phyloP scores from a whole-genome alignment of 257 asterid genomes.

The Thymus quinquecostatus region DNA sequence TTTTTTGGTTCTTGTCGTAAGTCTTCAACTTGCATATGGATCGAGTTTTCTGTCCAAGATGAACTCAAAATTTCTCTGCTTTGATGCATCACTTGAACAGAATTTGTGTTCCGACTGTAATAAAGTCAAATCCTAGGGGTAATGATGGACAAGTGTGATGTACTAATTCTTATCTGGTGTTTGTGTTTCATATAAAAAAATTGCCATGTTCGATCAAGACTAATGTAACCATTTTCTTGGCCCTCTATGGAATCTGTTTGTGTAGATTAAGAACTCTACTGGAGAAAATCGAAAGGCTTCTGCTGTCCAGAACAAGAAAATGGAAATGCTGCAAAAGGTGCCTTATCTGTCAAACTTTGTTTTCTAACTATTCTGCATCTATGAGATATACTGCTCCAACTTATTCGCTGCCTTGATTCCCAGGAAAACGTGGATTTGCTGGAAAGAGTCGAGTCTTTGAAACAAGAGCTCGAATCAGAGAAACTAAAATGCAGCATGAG shows the following conservation, averaged over 20 bases:
- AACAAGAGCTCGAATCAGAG: slow-evolving; percentile 84
- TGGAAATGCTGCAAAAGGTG: slow-evolving; percentile 82
- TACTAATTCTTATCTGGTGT: too few relatives aligned
- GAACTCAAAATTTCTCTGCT: background rate
- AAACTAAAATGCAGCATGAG: slow-evolving; percentile 63
- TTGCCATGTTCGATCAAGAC: background rate
- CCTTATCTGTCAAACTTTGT: slow-evolving; percentile 16
- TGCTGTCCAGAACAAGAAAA: slow-evolving; percentile 42
- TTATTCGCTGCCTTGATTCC: slow-evolving; percentile 23
- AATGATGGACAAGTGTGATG: slow-evolving; percentile 7
- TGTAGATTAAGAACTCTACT: slow-evolving; percentile 53
- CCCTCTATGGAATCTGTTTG: slow-evolving; percentile 6
- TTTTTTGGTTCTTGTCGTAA: too few relatives aligned
- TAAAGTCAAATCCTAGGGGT: background rate
- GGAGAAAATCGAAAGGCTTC: slow-evolving; percentile 32
- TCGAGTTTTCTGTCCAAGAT: slow-evolving; percentile 3
- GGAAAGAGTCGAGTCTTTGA: slow-evolving; percentile 70
- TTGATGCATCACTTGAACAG: background rate
- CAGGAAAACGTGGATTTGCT: slow-evolving; percentile 90
- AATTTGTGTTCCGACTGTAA: background rate
- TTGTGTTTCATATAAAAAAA: too few relatives aligned
- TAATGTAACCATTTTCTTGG: background rate
- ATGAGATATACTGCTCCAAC: background rate
- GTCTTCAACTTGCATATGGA: background rate
- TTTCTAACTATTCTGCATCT: background rate